These are phyloP conservation scores for Elaeagnus macrophylla DNA, from an alignment of 306 rosid species.

Conservation along the genomic window DNA sequence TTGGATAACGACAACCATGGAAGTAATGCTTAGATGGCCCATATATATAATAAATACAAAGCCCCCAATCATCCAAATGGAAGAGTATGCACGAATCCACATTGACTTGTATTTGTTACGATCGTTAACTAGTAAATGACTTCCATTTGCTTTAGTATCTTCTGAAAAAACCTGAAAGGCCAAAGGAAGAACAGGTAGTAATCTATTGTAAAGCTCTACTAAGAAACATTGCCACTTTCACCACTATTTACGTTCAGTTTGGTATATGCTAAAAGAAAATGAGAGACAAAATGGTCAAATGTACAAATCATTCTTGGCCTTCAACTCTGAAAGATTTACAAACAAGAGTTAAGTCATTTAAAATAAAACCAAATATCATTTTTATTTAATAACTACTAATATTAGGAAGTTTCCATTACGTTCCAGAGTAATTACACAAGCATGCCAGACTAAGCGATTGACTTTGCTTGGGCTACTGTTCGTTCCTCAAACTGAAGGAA, in stretches of 20 bases:
- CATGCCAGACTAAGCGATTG: too few species aligned
- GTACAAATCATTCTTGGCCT: too few species aligned
- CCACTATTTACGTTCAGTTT: not conserved
- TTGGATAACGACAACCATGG: conserved; percentile 93
- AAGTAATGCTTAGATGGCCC: conserved; percentile 90
- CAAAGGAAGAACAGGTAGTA: conserved; percentile 18
- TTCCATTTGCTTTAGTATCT: conserved; percentile 55
- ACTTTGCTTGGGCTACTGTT: not conserved
- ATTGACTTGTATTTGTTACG: conserved; percentile 78
- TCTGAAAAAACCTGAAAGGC: conserved; percentile 52
- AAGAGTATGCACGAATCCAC: conserved; percentile 77
- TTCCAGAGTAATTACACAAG: too few species aligned
- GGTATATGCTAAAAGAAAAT: not conserved
- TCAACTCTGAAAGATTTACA: too few species aligned
- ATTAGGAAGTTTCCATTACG: too few species aligned
- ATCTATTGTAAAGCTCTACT: too few species aligned
- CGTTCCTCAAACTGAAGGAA: not conserved
- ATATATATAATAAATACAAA: conserved; percentile 63
- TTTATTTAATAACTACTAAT: too few species aligned
- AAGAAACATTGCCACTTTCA: not conserved
- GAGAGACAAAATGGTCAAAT: too few species aligned
- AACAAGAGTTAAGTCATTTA: too few species aligned
- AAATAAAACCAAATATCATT: too few species aligned
- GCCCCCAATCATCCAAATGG: conserved; percentile 97
- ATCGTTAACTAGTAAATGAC: conserved; percentile 67